Evolutionary conservation across 495 filamentous ascomycete genomes (phyloP), one percentile per base, ranked within the genome.

Genomic region (Neurospora terricola): DNA sequence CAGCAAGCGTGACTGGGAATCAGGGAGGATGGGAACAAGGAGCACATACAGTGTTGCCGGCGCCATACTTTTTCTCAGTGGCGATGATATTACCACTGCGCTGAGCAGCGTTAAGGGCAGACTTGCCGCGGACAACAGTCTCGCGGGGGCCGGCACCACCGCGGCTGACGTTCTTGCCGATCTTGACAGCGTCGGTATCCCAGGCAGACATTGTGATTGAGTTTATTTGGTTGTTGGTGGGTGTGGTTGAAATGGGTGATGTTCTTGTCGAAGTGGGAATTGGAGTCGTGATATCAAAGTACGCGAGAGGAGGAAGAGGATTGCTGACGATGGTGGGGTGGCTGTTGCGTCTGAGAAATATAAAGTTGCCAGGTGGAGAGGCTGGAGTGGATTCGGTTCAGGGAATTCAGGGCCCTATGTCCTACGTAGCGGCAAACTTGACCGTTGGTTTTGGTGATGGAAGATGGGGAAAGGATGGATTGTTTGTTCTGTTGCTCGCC

Each of bases 41-140:
- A 69, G 21, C 72, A 90, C 93, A 72, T 91, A 97, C 93, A 70
- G 89, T 73, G 81, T 97, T 97, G 76, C 88, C 90, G 43, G 87
- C 87, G 30, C 87, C 84, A 77, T 85, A 96, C 78, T 98, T 98
- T 91, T 99, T 99, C 86, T 98, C 94, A 8, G 94, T 97, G 66
- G 88, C 88, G 76, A 97, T 83, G 76, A 95, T 80, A 12, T 86
- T 85, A 54, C 96, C 96, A 39, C 86, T 86, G 40, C 96, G 88
- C 83, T 92, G 91, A 21, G 96, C 96, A 72, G 94, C 94, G 84
- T 99, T 99, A 76, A 96, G 82, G 54, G 94, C 94, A 45, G 90
- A 87, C 81, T 92, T 92, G 79, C 96, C 93, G 83, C 91, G 89
- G 79, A 98, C 87, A 76, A 96, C 93, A 5, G 91, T 96, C 86